phyloP scores from a whole-genome alignment of 23 red algal genomes.

The Rhodosorus marinus region DNA sequence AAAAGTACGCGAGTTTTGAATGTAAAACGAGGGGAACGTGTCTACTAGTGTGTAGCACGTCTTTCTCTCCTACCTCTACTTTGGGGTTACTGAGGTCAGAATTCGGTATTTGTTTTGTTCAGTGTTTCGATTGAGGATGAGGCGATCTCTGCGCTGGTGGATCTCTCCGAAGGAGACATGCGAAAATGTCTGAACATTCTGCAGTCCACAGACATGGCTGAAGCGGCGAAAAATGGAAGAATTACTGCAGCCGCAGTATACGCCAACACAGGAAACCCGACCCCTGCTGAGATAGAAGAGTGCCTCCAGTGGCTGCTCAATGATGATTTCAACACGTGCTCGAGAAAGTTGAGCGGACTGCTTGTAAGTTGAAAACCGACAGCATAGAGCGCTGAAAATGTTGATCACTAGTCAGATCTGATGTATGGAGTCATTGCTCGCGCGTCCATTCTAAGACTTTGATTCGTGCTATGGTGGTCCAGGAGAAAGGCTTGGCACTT shows the following conservation, averaged over 20 bases:
- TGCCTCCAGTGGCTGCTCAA: slow-evolving; percentile 26
- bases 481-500: slow-evolving; percentile 57
- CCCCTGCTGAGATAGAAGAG: slow-evolving; percentile 31
- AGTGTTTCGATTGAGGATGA: slow-evolving; percentile 30
- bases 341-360: slow-evolving; percentile 9
- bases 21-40: too few relatives aligned
- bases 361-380: too few relatives aligned
- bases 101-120: too few relatives aligned
- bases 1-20: too few relatives aligned
- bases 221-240: neutral
- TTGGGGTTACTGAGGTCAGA: too few relatives aligned
- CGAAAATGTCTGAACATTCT: slow-evolving; percentile 68
- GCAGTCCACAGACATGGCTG: slow-evolving; percentile 62
- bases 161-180: slow-evolving; percentile 86
- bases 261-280: slow-evolving; percentile 73
- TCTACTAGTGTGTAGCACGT: too few relatives aligned
- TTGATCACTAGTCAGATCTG: too few relatives aligned
- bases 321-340: slow-evolving; percentile 20
- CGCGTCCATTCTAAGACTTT: too few relatives aligned
- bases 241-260: slow-evolving; percentile 51
- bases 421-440: too few relatives aligned
- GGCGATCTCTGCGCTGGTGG: slow-evolving; percentile 43
- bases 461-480: too few relatives aligned
- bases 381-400: too few relatives aligned
- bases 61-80: too few relatives aligned